Evolutionary conservation across 192 early-diverging fungal genomes (phyloP).

Genomic region (Hyaloraphidium curvatum): DNA sequence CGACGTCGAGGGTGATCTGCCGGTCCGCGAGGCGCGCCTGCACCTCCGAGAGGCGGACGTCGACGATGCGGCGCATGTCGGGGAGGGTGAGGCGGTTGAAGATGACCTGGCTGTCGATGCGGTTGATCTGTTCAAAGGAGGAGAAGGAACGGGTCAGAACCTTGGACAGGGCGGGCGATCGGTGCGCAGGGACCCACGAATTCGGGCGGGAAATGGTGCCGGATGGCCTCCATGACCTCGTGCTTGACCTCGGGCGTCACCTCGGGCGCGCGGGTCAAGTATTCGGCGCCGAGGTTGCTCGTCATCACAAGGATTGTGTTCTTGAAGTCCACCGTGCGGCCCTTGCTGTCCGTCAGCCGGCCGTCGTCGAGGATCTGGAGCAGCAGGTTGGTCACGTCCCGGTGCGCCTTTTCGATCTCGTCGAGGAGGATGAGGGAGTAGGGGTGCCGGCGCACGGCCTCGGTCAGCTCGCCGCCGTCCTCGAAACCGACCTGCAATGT

Average conservation of each 20-base stretch:
- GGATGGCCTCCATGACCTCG: slow-evolving; percentile 44
- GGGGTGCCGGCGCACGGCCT: slow-evolving; percentile 56
- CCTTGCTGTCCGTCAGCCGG: slow-evolving; percentile 54
- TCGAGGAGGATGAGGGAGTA: slow-evolving; percentile 51
- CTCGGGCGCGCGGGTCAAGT: slow-evolving; percentile 17
- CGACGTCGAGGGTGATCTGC: slow-evolving; percentile 31
- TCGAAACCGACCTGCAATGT: slow-evolving; percentile 49
- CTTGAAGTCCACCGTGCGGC: slow-evolving; percentile 53
- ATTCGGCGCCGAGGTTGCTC: slow-evolving; percentile 52
- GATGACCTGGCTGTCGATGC: slow-evolving; percentile 11
- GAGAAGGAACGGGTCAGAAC: neutral
- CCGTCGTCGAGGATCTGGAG: slow-evolving; percentile 83
- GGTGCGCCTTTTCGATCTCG: slow-evolving; percentile 67
- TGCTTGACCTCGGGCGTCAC: slow-evolving; percentile 26
- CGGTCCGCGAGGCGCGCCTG: slow-evolving; percentile 29
- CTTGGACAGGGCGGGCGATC: neutral
- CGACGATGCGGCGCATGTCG: slow-evolving; percentile 54
- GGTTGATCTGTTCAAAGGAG: neutral
- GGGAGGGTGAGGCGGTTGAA: slow-evolving; percentile 48
- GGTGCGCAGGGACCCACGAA: slow-evolving; percentile 20
- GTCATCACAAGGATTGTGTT: slow-evolving; percentile 73
- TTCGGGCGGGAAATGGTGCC: slow-evolving; percentile 57
- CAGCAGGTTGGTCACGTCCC: slow-evolving; percentile 79
- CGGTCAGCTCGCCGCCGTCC: slow-evolving; percentile 55
- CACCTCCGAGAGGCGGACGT: slow-evolving; percentile 46